phyloP scores from a whole-genome alignment of 169 alveolate species.

The Cryptosporidium xiaoi region DNA sequence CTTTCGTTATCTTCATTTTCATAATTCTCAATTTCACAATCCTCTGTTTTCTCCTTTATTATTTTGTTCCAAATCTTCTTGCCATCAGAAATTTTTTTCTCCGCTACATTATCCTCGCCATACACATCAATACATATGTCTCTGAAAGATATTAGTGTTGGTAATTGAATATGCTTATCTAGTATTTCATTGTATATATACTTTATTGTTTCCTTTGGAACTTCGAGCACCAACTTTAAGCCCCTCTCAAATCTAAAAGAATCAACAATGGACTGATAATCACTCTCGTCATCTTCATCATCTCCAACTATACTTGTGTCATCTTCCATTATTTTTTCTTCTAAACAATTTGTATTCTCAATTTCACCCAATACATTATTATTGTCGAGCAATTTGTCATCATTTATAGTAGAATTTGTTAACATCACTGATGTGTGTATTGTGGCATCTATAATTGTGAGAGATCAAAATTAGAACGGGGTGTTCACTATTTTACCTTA shows the following conservation, averaged over 20 bases:
- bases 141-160: conserved; percentile 48
- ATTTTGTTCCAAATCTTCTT: conserved; percentile 44
- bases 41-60: conserved; percentile 13
- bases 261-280: conserved; percentile 32
- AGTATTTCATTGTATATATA: conserved; percentile 27
- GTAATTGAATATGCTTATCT: conserved; percentile 59
- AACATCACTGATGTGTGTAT: no score
- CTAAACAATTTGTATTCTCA: not conserved
- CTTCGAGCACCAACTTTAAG: conserved; percentile 22
- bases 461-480: no score
- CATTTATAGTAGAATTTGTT: no score
- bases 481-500: no score
- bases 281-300: conserved; percentile 24
- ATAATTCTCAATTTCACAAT: conserved; percentile 1
- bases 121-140: conserved; percentile 49
- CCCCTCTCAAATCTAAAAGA: conserved; percentile 63
- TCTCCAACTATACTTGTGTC: conserved; percentile 57
- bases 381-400: no score
- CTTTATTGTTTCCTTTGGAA: conserved; percentile 62
- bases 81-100: conserved; percentile 2
- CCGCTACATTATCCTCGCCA: conserved; percentile 52
- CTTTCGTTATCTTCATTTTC: conserved; percentile 54
- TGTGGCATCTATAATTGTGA: no score
- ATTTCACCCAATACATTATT: conserved; percentile 2
- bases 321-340: conserved; percentile 12